phyloP scores from a whole-genome alignment of 2,329 filamentous ascomycete genomes.

The Leptographium wingfieldii region DNA sequence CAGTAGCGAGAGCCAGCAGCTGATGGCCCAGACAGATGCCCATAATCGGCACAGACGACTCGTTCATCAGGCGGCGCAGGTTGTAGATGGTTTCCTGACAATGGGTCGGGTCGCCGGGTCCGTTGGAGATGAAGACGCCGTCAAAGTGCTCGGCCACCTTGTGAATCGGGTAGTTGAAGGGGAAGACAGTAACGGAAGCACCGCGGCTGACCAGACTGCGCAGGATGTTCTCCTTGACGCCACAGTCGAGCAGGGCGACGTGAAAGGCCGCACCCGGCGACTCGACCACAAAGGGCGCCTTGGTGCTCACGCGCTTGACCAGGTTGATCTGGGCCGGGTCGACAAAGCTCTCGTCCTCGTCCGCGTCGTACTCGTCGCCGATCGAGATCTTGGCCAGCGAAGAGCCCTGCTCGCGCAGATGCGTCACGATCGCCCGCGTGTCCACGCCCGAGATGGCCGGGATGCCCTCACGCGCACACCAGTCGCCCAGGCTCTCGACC shows the following conservation, averaged over 20 bases:
- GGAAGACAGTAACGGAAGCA: constrained; percentile 86
- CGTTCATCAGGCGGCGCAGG: constrained; percentile 80
- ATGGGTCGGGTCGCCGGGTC: constrained; percentile 94
- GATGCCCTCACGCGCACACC: constrained; percentile 93
- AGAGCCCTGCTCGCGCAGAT: constrained; percentile 90
- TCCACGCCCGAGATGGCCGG: constrained; percentile 95
- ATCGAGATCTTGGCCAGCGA: constrained; percentile 89
- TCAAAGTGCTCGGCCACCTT: constrained; percentile 97
- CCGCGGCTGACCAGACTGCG: constrained; percentile 86
- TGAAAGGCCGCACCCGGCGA: constrained; percentile 75
- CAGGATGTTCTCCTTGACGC: constrained; percentile 99
- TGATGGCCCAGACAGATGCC: constrained; percentile 97
- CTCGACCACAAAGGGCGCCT: constrained; percentile 91
- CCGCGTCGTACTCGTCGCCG: constrained; percentile 95
- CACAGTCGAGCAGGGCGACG: constrained; percentile 91
- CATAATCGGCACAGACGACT: constrained; percentile 84
- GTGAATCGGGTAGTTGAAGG: constrained; percentile 94
- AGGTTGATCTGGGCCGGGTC: constrained; percentile 96
- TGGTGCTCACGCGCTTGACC: constrained; percentile 92
- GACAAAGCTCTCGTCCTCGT: constrained; percentile 91
- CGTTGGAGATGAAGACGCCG: constrained; percentile 98
- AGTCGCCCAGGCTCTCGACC: constrained; percentile 81
- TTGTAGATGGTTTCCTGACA: constrained; percentile 92
- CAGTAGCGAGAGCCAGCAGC: constrained; percentile 78
- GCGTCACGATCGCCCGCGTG: constrained; percentile 90